A percentile compares a stretch with the other conserved stretches of the same genome.
Evolutionary conservation across 2,329 filamentous ascomycete genomes (phyloP).

Genomic region (Aspergillus piperis): DNA sequence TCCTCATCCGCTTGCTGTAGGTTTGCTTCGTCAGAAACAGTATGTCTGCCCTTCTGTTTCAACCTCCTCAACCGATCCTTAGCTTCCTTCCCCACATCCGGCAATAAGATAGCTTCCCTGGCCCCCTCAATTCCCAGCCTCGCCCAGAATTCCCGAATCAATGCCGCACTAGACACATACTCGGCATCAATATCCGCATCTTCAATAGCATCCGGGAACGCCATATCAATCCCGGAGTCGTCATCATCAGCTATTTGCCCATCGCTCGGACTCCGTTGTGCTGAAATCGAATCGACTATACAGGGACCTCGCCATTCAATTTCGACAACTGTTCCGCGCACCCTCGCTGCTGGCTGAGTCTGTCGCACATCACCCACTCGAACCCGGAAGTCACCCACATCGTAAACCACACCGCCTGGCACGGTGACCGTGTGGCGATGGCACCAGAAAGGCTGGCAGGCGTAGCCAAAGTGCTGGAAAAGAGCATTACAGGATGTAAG

Average conservation of each 20-base stretch:
- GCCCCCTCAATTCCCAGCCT: slow-evolving; percentile 40
- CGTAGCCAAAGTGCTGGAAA: slow-evolving; percentile 43
- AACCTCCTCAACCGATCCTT: slow-evolving; percentile 31
- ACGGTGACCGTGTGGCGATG: slow-evolving; percentile 43
- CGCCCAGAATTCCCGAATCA: slow-evolving; percentile 47
- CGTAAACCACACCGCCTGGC: slow-evolving; percentile 40
- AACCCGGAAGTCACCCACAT: slow-evolving; percentile 46
- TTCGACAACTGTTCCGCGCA: slow-evolving; percentile 48
- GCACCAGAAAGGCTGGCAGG: slow-evolving; percentile 47
- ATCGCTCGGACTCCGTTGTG: slow-evolving; percentile 4
- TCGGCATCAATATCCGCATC: slow-evolving; percentile 44
- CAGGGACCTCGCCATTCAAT: slow-evolving; percentile 46
- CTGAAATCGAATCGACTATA: slow-evolving; percentile 28
- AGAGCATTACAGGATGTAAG: slow-evolving; percentile 36
- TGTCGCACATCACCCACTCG: slow-evolving; percentile 47
- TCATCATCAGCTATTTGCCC: slow-evolving; percentile 16
- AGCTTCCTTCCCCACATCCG: slow-evolving; percentile 42
- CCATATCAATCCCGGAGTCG: slow-evolving; percentile 30
- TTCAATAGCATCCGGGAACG: slow-evolving; percentile 30
- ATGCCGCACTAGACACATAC: slow-evolving; percentile 33
- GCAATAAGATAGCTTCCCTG: slow-evolving; percentile 44
- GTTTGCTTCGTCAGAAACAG: slow-evolving; percentile 13
- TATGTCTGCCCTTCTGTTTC: slow-evolving; percentile 20
- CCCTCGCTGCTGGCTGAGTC: slow-evolving; percentile 37
- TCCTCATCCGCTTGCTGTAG: slow-evolving; percentile 29